phyloP scores from a whole-genome alignment of 495 filamentous ascomycete genomes.

The Trichodelitschia bisporula region DNA sequence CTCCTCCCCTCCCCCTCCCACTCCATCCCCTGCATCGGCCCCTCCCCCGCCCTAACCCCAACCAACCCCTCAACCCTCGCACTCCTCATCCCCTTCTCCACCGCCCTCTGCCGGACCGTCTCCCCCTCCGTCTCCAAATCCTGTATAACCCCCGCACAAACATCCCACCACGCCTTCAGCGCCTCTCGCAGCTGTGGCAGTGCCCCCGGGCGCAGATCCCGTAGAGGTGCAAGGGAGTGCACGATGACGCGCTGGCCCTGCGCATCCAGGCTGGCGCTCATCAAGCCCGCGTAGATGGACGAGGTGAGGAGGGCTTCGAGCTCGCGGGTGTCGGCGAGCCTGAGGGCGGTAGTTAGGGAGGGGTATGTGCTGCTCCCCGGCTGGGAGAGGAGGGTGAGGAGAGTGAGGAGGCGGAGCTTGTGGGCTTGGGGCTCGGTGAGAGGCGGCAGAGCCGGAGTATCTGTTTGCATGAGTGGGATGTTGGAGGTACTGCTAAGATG shows the following conservation, averaged over 20 bases:
- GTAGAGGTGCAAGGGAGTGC: conserved; percentile 55
- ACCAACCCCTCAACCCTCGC: no score
- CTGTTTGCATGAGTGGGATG: neutral
- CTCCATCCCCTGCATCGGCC: no score
- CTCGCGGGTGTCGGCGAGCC: conserved; percentile 36
- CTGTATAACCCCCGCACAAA: conserved; percentile 48
- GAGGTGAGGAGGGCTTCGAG: conserved; percentile 81
- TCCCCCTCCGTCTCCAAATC: conserved; percentile 52
- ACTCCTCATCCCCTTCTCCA: no score
- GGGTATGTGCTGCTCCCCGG: conserved; percentile 42
- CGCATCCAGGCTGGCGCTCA: conserved; percentile 64
- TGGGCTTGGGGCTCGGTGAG: conserved; percentile 47
- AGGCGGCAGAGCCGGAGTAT: conserved; percentile 34
- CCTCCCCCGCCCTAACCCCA: no score
- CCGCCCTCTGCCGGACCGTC: conserved; percentile 12
- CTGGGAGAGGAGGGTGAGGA: conserved; percentile 45
- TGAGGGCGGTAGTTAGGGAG: conserved; percentile 37
- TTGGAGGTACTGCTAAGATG: conserved; percentile 1
- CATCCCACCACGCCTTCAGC: conserved; percentile 46
- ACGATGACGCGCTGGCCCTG: conserved; percentile 44
- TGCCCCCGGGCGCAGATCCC: conserved; percentile 51
- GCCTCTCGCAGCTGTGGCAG: conserved; percentile 38
- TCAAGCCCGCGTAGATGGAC: conserved; percentile 63
- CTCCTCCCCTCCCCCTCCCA: no score
- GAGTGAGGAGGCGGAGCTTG: conserved; percentile 79